Evolutionary conservation across 2,329 filamentous ascomycete species (phyloP).

Genomic region (Ceratocystiopsis minuta): DNA sequence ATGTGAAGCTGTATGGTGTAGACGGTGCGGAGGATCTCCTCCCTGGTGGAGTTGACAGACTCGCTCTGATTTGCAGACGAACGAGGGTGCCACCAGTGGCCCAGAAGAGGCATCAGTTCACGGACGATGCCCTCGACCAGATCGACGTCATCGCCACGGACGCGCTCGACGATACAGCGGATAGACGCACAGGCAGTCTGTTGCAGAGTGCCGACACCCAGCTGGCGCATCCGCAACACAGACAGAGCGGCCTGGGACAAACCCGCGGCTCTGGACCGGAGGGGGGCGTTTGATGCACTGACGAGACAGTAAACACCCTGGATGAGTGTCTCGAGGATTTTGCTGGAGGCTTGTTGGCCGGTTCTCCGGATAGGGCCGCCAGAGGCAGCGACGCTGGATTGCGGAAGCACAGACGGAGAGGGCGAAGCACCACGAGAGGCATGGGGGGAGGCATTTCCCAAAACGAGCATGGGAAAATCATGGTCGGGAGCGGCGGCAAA

Average conservation of each 20-base stretch:
- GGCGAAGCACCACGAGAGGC: slow-evolving; percentile 21
- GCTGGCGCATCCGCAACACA: slow-evolving; percentile 40
- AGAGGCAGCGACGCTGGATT: slow-evolving; percentile 9
- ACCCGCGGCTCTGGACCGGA: slow-evolving; percentile 34
- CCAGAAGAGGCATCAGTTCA: slow-evolving; percentile 51
- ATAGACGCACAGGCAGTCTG: slow-evolving; percentile 58
- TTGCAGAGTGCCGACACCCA: slow-evolving; percentile 44
- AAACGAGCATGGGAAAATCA: slow-evolving; percentile 9
- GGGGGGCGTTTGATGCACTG: slow-evolving; percentile 48
- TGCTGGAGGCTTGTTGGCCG: slow-evolving; percentile 14
- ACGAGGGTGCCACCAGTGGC: slow-evolving; percentile 58
- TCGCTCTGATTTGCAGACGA: slow-evolving; percentile 38
- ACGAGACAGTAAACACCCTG: slow-evolving; percentile 48
- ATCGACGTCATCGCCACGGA: slow-evolving; percentile 48
- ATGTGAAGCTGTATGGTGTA: slow-evolving; percentile 47
- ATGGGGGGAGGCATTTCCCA: no score
- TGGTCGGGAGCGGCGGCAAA: slow-evolving; percentile 25
- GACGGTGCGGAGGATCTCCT: slow-evolving; percentile 61
- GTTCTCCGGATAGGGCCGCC: no score
- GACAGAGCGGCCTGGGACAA: slow-evolving; percentile 39
- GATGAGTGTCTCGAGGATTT: slow-evolving; percentile 35
- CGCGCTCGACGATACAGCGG: slow-evolving; percentile 49
- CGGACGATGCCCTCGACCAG: slow-evolving; percentile 42
- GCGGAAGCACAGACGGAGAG: slow-evolving; percentile 15
- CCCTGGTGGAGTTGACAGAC: slow-evolving; percentile 40